A percentile compares a stretch with the other conserved stretches of the same genome.
phyloP scores from a whole-genome alignment of 306 rosid species.

The Trifolium subterraneum region DNA sequence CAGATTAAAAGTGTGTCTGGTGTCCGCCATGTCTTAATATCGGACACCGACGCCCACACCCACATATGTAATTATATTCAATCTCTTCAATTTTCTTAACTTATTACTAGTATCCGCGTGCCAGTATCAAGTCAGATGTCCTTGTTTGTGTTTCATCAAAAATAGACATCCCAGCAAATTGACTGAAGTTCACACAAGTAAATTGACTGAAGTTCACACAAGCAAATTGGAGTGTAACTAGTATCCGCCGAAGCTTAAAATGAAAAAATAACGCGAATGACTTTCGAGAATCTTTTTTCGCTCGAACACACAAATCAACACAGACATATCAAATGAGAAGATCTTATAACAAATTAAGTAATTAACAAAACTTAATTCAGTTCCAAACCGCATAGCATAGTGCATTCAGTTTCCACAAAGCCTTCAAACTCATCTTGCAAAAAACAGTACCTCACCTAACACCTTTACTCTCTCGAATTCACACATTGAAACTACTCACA shows the following conservation, averaged over 20 bases:
- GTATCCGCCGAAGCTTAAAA: too few relatives aligned
- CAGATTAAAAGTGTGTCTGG: not conserved
- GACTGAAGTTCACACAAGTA: constrained; percentile 20
- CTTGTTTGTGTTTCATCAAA: not conserved
- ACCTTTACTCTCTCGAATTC: constrained; percentile 15
- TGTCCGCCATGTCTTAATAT: not conserved
- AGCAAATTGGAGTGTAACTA: not conserved
- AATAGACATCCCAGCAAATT: constrained; percentile 14
- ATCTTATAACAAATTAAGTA: constrained; percentile 17
- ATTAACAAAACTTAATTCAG: constrained; percentile 30
- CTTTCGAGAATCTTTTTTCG: not conserved
- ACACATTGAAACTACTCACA: constrained; percentile 21
- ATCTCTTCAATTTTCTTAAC: not conserved
- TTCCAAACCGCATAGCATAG: constrained; percentile 21
- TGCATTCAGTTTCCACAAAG: constrained; percentile 26
- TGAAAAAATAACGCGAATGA: too few relatives aligned
- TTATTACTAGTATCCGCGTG: not conserved
- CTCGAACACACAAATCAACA: constrained; percentile 18
- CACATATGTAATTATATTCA: not conserved
- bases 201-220: constrained; percentile 21
- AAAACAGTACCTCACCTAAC: constrained; percentile 8
- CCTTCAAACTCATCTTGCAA: constrained; percentile 21
- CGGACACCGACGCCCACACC: not conserved
- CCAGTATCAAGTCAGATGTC: not conserved
- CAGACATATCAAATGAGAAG: constrained; percentile 10